A percentile compares a stretch with the other conserved stretches of the same genome.
phyloP scores from a whole-genome alignment of 2,329 filamentous ascomycete species.

The Ophiostoma angusticollis region DNA sequence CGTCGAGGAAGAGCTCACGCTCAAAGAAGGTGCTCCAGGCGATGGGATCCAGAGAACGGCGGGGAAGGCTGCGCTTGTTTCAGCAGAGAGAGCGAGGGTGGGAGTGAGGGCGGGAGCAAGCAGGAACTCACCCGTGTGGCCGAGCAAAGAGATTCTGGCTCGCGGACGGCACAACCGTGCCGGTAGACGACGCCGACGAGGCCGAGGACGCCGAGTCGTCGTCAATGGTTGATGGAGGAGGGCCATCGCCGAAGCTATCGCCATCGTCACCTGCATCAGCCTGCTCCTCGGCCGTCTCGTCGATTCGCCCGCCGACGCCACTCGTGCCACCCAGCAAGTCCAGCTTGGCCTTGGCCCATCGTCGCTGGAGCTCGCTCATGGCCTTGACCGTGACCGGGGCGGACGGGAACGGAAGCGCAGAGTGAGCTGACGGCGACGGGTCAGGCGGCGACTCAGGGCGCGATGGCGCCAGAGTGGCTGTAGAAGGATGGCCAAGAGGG shows the following conservation, averaged over 20 bases:
- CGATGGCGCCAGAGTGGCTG: too few species aligned
- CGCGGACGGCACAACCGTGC: conserved; percentile 74
- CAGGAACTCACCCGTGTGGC: too few species aligned
- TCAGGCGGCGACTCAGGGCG: too few species aligned
- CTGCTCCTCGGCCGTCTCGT: conserved; percentile 41
- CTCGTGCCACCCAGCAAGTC: conserved; percentile 7
- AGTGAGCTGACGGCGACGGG: too few species aligned
- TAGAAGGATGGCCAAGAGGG: too few species aligned
- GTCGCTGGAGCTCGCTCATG: conserved; percentile 23
- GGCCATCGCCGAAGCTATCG: conserved; percentile 16
- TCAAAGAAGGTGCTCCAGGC: conserved; percentile 88
- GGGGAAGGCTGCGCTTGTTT: too few species aligned
- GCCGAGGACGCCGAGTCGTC: conserved; percentile 54
- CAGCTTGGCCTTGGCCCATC: conserved; percentile 21
- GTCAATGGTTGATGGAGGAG: conserved; percentile 32
- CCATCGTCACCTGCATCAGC: conserved; percentile 25
- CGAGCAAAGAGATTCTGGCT: conserved; percentile 62
- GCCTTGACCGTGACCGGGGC: conserved; percentile 3
- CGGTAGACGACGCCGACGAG: conserved; percentile 83
- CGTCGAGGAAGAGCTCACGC: conserved; percentile 65
- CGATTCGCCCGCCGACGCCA: conserved; percentile 24
- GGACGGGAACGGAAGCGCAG: background rate
- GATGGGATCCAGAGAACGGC: conserved; percentile 53
- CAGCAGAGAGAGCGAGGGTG: too few species aligned
- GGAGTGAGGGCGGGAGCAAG: conserved; percentile 30